A percentile compares a stretch with the other conserved stretches of the same genome.
These are phyloP conservation scores for Elaeis guineensis DNA, from an alignment of 176 grass and related monocot species.

Conservation along the genomic window DNA sequence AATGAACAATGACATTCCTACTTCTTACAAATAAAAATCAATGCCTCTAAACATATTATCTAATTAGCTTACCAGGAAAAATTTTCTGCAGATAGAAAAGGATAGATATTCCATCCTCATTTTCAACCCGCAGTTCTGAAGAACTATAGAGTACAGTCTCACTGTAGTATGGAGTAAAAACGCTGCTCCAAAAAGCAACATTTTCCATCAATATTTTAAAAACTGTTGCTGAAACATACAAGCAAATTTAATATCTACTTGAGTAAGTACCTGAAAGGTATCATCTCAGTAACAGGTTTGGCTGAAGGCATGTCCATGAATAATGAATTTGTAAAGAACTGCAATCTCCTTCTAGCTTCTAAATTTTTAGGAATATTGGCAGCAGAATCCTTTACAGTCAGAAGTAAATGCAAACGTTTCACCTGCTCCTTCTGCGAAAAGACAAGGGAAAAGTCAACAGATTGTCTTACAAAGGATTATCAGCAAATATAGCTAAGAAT, in stretches of 20 bases:
- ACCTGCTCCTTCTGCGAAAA: constrained; percentile 73
- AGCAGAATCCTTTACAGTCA: constrained; percentile 88
- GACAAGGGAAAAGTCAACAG: no score
- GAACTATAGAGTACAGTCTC: constrained; percentile 92
- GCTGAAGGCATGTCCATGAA: constrained; percentile 91
- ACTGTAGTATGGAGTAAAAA: constrained; percentile 96
- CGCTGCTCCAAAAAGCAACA: constrained; percentile 55
- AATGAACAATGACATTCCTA: no score
- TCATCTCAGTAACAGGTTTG: constrained; percentile 85
- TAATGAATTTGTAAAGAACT: constrained; percentile 89
- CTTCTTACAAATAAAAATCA: no score
- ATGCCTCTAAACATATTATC: no score
- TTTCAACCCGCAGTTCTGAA: constrained; percentile 64
- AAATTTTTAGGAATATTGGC: constrained; percentile 88
- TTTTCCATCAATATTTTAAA: constrained; percentile 4
- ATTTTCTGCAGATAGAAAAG: constrained; percentile 99
- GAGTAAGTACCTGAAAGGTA: constrained; percentile 71
- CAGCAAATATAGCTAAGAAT: background rate
- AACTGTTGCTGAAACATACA: constrained; percentile 10
- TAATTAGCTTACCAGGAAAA: constrained; percentile 54
- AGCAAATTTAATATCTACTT: constrained; percentile 3
- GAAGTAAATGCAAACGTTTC: constrained; percentile 86
- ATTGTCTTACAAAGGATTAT: background rate
- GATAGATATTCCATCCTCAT: constrained; percentile 89
- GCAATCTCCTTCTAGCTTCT: constrained; percentile 79